Evolutionary conservation across 2,329 filamentous ascomycete species (phyloP).

Genomic region (Colletotrichum sp.): DNA sequence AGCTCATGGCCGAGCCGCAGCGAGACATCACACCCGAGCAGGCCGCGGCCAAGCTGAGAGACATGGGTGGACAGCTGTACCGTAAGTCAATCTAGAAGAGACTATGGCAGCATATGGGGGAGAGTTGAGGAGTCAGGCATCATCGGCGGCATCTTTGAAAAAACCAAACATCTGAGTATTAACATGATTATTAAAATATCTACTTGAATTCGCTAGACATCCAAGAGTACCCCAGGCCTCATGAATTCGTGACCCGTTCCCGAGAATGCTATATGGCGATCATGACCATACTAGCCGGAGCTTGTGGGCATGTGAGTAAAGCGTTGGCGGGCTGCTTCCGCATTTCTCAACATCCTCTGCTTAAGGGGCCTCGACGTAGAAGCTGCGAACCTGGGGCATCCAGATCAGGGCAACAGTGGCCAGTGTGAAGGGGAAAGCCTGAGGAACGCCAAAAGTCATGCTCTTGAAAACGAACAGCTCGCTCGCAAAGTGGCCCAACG

Average conservation of each 20-base stretch:
- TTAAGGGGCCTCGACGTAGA: constrained; percentile 62
- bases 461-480: constrained; percentile 85
- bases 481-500: constrained; percentile 76
- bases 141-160: background rate
- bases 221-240: background rate
- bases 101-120: background rate
- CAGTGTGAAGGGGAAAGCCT: constrained; percentile 60
- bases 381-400: constrained; percentile 71
- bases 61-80: constrained; percentile 83
- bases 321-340: background rate
- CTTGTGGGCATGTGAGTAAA: background rate
- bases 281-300: background rate
- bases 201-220: background rate
- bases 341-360: background rate
- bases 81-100: constrained; percentile 62
- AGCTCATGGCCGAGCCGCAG: constrained; percentile 97
- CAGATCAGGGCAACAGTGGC: constrained; percentile 58
- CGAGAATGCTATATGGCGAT: background rate
- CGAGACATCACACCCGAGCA: constrained; percentile 98
- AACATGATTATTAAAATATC: background rate
- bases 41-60: constrained; percentile 77
- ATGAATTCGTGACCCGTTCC: background rate
- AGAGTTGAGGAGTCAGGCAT: background rate
- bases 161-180: background rate
- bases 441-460: constrained; percentile 65